phyloP scores from a whole-genome alignment of 2,329 filamentous ascomycete genomes.

The Lachnellula arida region DNA sequence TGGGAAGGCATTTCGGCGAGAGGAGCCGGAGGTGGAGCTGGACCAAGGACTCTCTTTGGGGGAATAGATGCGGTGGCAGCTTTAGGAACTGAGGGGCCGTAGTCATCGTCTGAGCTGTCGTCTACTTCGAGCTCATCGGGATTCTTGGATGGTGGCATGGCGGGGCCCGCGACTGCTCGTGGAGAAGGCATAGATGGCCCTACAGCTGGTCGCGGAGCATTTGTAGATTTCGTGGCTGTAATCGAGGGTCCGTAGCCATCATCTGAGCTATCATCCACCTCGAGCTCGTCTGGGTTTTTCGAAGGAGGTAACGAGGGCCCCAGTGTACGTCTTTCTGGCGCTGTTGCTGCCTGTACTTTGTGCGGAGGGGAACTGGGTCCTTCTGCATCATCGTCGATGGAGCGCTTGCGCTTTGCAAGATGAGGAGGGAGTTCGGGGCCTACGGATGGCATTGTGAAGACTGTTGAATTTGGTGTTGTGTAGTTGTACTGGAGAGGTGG shows the following conservation, averaged over 20 bases:
- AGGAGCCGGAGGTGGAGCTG: constrained; percentile 40
- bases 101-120: constrained; percentile 32
- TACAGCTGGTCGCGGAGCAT: background rate
- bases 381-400: constrained; percentile 37
- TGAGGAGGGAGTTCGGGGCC: constrained; percentile 67
- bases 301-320: constrained; percentile 32
- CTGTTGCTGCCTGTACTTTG: constrained; percentile 37
- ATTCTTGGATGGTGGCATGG: constrained; percentile 34
- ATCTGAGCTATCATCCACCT: constrained; percentile 40
- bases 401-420: constrained; percentile 58
- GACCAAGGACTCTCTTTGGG: constrained; percentile 33
- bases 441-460: constrained; percentile 35
- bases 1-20: constrained; percentile 37
- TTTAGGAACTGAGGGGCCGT: constrained; percentile 28
- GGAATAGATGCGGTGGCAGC: constrained; percentile 18
- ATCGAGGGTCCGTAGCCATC: constrained; percentile 27
- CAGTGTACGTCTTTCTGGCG: constrained; percentile 16
- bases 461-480: constrained; percentile 2
- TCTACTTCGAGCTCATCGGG: constrained; percentile 44
- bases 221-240: constrained; percentile 5
- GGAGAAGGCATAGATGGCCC: background rate
- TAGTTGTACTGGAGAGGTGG: background rate
- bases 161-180: constrained; percentile 4
- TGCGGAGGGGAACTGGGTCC: constrained; percentile 38
- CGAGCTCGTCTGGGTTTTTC: constrained; percentile 41